Conservation (phyloP, 2,329 filamentous ascomycete genomes). For the Aspergillus ruber region DNA sequence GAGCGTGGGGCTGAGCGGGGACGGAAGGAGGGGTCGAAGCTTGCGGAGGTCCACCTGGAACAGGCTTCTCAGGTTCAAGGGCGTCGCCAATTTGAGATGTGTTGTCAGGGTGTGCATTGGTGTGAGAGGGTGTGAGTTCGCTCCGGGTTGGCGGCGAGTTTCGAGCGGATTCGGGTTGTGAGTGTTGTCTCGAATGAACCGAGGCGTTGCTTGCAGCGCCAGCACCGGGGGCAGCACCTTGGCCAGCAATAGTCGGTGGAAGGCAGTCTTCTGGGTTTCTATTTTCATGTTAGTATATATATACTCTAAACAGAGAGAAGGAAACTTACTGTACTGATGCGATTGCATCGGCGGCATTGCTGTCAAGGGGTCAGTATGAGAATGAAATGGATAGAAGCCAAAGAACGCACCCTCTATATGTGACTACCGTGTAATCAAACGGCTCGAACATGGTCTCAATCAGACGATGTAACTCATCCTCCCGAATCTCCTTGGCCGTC, state of each 20-base stretch:
- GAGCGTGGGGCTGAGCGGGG: slow-evolving; percentile 7
- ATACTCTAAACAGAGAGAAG: slow-evolving; percentile 4
- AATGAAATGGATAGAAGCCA: not conserved
- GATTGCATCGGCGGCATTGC: slow-evolving; percentile 35
- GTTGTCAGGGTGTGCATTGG: slow-evolving; percentile 21
- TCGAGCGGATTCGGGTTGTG: slow-evolving; percentile 28
- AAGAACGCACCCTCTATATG: slow-evolving; percentile 62
- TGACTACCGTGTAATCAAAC: slow-evolving; percentile 86
- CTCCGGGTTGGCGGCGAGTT: slow-evolving; percentile 25
- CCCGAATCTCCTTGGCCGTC: slow-evolving; percentile 86
- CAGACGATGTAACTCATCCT: slow-evolving; percentile 88
- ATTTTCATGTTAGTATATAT: slow-evolving; percentile 7
- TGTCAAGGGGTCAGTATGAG: slow-evolving; percentile 8
- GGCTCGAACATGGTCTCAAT: slow-evolving; percentile 91
- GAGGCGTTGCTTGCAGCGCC: slow-evolving; percentile 6
- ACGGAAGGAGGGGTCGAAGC: slow-evolving; percentile 22
- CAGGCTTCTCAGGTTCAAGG: slow-evolving; percentile 20
- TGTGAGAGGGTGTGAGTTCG: slow-evolving; percentile 23
- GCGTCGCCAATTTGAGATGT: slow-evolving; percentile 22
- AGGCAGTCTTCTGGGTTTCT: slow-evolving; percentile 37
- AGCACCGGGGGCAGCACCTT: not conserved
- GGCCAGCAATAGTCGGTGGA: slow-evolving; percentile 6
- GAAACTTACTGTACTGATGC: slow-evolving; percentile 28
- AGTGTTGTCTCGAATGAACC: slow-evolving; percentile 30
- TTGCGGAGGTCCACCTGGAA: slow-evolving; percentile 19